phyloP scores from a whole-genome alignment of 1,139 yeast species.

The Suhomyces ambrosiae region DNA sequence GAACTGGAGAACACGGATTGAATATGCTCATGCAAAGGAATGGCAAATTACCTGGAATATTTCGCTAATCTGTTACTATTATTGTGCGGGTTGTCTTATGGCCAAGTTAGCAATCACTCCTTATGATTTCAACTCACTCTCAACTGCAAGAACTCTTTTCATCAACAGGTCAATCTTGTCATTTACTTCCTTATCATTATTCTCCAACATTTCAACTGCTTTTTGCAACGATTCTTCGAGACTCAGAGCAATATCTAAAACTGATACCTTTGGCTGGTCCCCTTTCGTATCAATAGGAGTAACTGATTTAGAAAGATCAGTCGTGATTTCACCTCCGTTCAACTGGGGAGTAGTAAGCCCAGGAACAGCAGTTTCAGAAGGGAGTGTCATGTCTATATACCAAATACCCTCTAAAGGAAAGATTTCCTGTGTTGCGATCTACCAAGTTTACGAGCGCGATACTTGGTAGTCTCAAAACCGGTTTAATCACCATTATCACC shows the following conservation, averaged over 20 bases:
- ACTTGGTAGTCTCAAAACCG: slow-evolving; percentile 6
- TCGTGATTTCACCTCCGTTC: slow-evolving; percentile 13
- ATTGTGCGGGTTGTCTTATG: no score
- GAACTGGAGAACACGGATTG: no score
- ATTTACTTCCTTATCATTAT: slow-evolving; percentile 34
- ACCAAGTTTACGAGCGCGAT: slow-evolving; percentile 5
- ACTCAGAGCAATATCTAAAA: slow-evolving; percentile 54
- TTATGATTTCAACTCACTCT: slow-evolving; percentile 14
- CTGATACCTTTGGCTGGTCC: slow-evolving; percentile 25
- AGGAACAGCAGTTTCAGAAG: slow-evolving; percentile 13
- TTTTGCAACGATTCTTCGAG: slow-evolving; percentile 45
- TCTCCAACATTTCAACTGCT: slow-evolving; percentile 30
- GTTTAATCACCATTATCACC: neutral
- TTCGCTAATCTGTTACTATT: no score
- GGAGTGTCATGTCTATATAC: slow-evolving; percentile 3
- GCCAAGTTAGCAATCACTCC: no score
- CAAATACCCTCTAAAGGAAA: no score
- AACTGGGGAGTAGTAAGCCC: slow-evolving; percentile 18
- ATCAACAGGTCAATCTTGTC: slow-evolving; percentile 30
- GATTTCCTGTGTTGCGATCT: no score
- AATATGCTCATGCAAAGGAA: no score
- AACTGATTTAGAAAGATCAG: slow-evolving; percentile 3
- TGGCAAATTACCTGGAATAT: no score
- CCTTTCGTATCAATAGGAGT: slow-evolving; percentile 3
- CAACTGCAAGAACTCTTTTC: slow-evolving; percentile 24